phyloP scores from a whole-genome alignment of 2,329 filamentous ascomycete species.

The Paraphoma chrysanthemicola region DNA sequence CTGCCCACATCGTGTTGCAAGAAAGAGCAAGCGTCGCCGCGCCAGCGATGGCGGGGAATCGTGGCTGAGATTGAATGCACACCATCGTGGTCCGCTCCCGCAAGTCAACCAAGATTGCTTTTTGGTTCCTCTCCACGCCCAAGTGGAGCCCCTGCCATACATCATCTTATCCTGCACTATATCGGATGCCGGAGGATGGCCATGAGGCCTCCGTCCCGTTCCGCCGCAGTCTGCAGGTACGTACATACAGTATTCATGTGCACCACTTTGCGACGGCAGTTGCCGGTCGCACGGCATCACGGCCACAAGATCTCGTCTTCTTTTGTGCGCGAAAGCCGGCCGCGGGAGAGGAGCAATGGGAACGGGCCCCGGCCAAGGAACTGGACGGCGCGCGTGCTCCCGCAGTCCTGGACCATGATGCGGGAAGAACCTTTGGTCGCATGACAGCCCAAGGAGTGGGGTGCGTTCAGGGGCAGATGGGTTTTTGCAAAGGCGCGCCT shows the following conservation, averaged over 20 bases:
- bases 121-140: constrained; percentile 32
- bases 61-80: constrained; percentile 19
- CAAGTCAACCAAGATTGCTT: constrained; percentile 25
- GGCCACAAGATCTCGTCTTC: constrained; percentile 10
- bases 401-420: constrained; percentile 35
- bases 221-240: constrained; percentile 15
- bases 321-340: constrained; percentile 10
- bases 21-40: constrained; percentile 2
- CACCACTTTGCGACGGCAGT: background rate
- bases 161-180: background rate
- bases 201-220: constrained; percentile 12
- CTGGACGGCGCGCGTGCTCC: constrained; percentile 31
- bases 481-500: constrained; percentile 1
- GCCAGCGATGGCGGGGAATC: constrained; percentile 12
- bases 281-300: constrained; percentile 10
- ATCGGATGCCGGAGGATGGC: background rate
- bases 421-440: constrained; percentile 17
- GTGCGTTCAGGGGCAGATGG: constrained; percentile 26
- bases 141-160: constrained; percentile 3
- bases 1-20: background rate
- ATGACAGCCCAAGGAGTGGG: no score
- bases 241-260: constrained; percentile 6
- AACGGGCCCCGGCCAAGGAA: constrained; percentile 22
- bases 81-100: constrained; percentile 20
- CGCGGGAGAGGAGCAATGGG: constrained; percentile 28